A percentile compares a stretch with the other conserved stretches of the same genome.
Conservation (phyloP, 345 rosid species). For the Mercurialis annua region DNA sequence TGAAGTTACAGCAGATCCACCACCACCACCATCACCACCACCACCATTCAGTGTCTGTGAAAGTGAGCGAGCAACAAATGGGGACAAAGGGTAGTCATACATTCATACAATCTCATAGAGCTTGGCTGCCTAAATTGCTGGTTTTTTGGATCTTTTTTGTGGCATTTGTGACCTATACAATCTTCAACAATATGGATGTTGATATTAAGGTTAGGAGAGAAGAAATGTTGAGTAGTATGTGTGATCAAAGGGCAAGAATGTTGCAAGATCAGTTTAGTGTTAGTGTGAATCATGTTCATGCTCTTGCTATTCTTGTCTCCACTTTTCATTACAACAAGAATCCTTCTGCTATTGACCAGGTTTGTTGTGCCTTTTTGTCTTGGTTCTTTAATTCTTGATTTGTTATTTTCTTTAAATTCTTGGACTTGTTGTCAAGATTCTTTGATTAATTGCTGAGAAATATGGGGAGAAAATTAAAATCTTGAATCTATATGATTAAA, state of each 20-base stretch:
- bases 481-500: not conserved
- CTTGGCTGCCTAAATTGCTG: constrained; percentile 58
- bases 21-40: constrained; percentile 19
- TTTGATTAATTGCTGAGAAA: constrained; percentile 1
- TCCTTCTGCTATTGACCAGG: constrained; percentile 99
- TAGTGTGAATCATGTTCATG: constrained; percentile 98
- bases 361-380: constrained; percentile 26
- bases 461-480: too few species aligned
- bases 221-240: constrained; percentile 79
- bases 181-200: constrained; percentile 63
- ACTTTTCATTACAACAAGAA: constrained; percentile 88
- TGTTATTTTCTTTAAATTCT: not conserved
- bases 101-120: constrained; percentile 62
- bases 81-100: constrained; percentile 62
- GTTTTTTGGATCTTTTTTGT: constrained; percentile 53
- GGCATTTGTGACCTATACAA: constrained; percentile 37
- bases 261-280: constrained; percentile 95
- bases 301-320: constrained; percentile 93
- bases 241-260: constrained; percentile 97
- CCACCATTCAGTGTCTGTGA: constrained; percentile 53
- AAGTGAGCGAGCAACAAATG: constrained; percentile 50
- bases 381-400: not conserved
- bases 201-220: constrained; percentile 59
- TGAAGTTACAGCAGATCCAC: constrained; percentile 51
- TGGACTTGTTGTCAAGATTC: not conserved